These are phyloP conservation scores for Mycena rosella DNA, from an alignment of 768 basidiomycete genomes.

Conservation along the genomic window DNA sequence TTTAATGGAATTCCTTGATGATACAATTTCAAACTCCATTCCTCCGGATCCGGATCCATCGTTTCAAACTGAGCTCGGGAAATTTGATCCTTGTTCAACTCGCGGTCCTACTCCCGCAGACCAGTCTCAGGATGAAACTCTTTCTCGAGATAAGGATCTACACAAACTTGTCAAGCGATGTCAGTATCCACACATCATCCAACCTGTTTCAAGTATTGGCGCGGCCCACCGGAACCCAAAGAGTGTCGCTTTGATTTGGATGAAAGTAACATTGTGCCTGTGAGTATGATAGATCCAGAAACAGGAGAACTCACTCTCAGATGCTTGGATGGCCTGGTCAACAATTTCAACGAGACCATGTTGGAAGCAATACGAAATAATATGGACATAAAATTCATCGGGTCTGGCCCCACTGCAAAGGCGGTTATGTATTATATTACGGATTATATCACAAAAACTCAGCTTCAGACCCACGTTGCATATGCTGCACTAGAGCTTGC, in stretches of 20 bases:
- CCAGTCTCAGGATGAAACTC: background rate
- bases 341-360: constrained; percentile 48
- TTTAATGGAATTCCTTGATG: constrained; percentile 22
- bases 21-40: constrained; percentile 18
- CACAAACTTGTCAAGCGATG: constrained; percentile 26
- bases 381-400: constrained; percentile 48
- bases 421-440: constrained; percentile 51
- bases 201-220: constrained; percentile 47
- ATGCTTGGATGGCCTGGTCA: constrained; percentile 44
- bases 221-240: constrained; percentile 11
- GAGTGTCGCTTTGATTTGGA: constrained; percentile 42
- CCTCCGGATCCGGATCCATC: background rate
- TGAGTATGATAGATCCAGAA: constrained; percentile 33
- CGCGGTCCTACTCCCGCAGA: background rate
- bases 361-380: constrained; percentile 32
- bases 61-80: background rate
- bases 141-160: background rate
- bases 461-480: constrained; percentile 45
- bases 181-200: constrained; percentile 40
- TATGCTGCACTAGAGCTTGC: constrained; percentile 44
- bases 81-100: constrained; percentile 8
- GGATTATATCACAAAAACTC: constrained; percentile 53
- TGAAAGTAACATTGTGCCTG: constrained; percentile 17
- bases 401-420: constrained; percentile 46
- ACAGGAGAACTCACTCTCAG: constrained; percentile 42